phyloP scores from a whole-genome alignment of 2,329 filamentous ascomycete genomes.

The Penicillium sp. region DNA sequence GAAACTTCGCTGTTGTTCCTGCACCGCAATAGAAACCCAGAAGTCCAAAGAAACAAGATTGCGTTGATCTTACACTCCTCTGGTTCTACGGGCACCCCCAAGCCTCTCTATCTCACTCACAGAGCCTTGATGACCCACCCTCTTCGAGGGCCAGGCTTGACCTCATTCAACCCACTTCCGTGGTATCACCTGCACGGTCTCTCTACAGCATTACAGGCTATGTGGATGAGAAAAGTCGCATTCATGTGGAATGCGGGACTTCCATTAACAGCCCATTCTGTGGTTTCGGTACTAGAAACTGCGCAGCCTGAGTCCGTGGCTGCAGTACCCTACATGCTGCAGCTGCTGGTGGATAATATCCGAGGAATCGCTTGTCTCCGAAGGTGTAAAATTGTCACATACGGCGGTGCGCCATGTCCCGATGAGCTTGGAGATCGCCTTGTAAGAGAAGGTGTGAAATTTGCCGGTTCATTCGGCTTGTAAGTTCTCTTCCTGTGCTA shows the following conservation, averaged over 20 bases:
- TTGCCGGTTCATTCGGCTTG: slow-evolving; percentile 49
- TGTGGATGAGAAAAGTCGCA: slow-evolving; percentile 49
- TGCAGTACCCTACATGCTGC: slow-evolving; percentile 48
- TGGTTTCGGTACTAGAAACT: slow-evolving; percentile 41
- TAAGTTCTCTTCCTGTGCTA: slow-evolving; percentile 25
- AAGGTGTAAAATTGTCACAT: slow-evolving; percentile 45
- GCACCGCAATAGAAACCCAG: slow-evolving; percentile 25
- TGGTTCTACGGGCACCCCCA: slow-evolving; percentile 54
- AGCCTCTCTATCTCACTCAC: slow-evolving; percentile 51
- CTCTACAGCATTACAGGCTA: slow-evolving; percentile 47
- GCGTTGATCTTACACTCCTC: slow-evolving; percentile 54
- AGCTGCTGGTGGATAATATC: slow-evolving; percentile 43
- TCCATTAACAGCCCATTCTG: slow-evolving; percentile 43
- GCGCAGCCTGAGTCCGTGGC: slow-evolving; percentile 46
- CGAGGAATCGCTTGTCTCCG: slow-evolving; percentile 42
- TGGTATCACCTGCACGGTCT: slow-evolving; percentile 52
- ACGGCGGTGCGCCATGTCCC: slow-evolving; percentile 47
- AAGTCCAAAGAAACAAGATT: slow-evolving; percentile 34
- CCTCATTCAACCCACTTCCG: slow-evolving; percentile 49
- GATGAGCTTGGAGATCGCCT: slow-evolving; percentile 48
- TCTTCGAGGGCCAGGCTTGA: slow-evolving; percentile 40
- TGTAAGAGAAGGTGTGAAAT: slow-evolving; percentile 40
- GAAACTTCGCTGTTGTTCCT: slow-evolving; percentile 23
- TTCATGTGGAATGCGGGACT: slow-evolving; percentile 48
- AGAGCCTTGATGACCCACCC: slow-evolving; percentile 44